Conservation (phyloP, 2,329 filamentous ascomycete species). For the Trichoderma sp. region DNA sequence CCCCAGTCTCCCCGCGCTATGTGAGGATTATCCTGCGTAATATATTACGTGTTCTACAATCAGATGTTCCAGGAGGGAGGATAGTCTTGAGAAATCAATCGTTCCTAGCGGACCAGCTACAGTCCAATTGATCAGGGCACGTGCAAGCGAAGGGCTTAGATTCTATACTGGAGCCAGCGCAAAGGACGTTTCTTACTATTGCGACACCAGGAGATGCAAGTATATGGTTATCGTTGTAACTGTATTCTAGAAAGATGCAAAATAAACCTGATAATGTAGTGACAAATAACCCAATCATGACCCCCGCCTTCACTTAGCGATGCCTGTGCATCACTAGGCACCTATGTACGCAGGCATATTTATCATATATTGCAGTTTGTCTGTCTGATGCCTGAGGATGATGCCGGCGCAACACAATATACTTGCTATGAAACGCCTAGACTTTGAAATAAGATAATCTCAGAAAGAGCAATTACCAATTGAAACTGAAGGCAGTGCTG, state of each 20-base stretch:
- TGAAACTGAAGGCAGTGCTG: background rate
- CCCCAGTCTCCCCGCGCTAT: too few relatives aligned
- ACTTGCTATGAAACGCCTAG: background rate
- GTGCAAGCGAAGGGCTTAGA: background rate
- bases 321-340: constrained; percentile 17
- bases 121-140: background rate
- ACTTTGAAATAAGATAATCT: constrained; percentile 10
- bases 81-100: background rate
- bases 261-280: constrained; percentile 15
- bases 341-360: constrained; percentile 20
- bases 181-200: background rate
- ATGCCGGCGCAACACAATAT: background rate
- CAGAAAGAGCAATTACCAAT: background rate
- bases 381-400: background rate
- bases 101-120: background rate
- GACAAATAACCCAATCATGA: constrained; percentile 22
- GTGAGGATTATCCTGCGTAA: too few relatives aligned
- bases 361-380: constrained; percentile 18
- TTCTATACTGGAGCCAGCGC: background rate
- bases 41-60: too few relatives aligned
- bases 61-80: too few relatives aligned
- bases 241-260: constrained; percentile 22
- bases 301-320: background rate
- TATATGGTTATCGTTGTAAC: background rate
- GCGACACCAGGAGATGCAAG: background rate